Percentiles rank a stretch among this genome's conserved stretches.
Evolutionary conservation across 345 rosid genomes (phyloP).

Genomic region (Camelina hispida): DNA sequence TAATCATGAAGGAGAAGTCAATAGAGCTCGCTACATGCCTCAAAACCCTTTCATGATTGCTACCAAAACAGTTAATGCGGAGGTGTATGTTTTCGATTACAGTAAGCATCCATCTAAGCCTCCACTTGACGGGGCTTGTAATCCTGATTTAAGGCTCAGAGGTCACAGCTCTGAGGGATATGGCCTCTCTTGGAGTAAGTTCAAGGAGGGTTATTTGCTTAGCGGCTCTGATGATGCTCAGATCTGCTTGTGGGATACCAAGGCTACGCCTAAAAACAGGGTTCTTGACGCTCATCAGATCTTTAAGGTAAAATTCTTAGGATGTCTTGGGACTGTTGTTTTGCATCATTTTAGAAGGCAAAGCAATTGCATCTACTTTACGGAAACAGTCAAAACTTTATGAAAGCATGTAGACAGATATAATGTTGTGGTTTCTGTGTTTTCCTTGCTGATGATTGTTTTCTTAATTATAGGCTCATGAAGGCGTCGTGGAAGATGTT

Average conservation of each 20-base stretch:
- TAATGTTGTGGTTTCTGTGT: background rate
- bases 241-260: conserved; percentile 96
- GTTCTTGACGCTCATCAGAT: conserved; percentile 83
- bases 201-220: conserved; percentile 87
- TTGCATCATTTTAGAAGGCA: conserved; percentile 9
- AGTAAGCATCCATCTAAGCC: conserved; percentile 96
- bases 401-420: background rate
- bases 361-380: background rate
- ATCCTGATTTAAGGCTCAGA: conserved; percentile 87
- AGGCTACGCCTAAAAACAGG: conserved; percentile 76
- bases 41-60: conserved; percentile 92
- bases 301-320: conserved; percentile 61
- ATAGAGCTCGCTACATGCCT: conserved; percentile 96
- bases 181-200: conserved; percentile 97
- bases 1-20: conserved; percentile 98
- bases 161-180: conserved; percentile 98
- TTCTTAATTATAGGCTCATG: conserved; percentile 70
- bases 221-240: conserved; percentile 99
- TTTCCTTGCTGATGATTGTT: conserved; percentile 17
- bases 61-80: conserved; percentile 95
- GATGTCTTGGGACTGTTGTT: background rate
- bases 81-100: conserved; percentile 93
- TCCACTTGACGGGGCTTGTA: conserved; percentile 83
- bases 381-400: background rate
- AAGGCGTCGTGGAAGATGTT: conserved; percentile 99